Evolutionary conservation across 768 basidiomycete genomes (phyloP), one percentile per base, ranked within the genome.

Genomic region (Leccinum truebloodii): DNA sequence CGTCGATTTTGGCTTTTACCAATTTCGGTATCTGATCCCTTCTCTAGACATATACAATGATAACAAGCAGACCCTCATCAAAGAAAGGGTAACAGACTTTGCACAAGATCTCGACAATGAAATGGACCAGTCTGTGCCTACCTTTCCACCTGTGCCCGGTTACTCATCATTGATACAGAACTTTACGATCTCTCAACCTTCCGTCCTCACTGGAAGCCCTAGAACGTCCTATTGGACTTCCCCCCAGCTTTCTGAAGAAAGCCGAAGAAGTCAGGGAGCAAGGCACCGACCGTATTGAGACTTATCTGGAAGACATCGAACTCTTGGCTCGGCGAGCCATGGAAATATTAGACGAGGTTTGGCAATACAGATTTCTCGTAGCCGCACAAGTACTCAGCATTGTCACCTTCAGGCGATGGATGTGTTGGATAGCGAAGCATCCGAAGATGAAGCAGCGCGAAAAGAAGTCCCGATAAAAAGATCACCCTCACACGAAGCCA

Each of bases 151-250:
- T 24, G 8, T 54, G n/a, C 34, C 41, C 44, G 30, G 37, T 62
- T 20, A 28, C 59, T 67, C 34, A 66, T 49, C 34, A 3, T 26
- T n/a, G 52, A 32, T 39, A 34, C 68, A 94, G 92, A 52, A 80
- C 82, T 6, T 74, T 95, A 16, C 86, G 84, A 65, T 81, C 78
- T 1, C 79, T 92, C 51, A 91, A 92, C 67, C 83, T 97, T 16
- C 96, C 95, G 7, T 86, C 91, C 1, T 81, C 93, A 1, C 80
- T 97, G 26, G 94, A 98, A 67, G 94, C 93, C 1, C 77, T 97
- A 3, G 94, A 96, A 68, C 82, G 88, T 26, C 92, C 92, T 1
- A 83, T 93, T 26, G 93, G 94, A 18, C 80, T 98, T 16, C 96
- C 96, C 7, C 90, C 94, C 0, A 93, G 93, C 63, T 75, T 98